Evolutionary conservation across 2,329 filamentous ascomycete species (phyloP), one percentile per base, ranked within the genome.

Genomic region (Hymenoscyphus occultus): DNA sequence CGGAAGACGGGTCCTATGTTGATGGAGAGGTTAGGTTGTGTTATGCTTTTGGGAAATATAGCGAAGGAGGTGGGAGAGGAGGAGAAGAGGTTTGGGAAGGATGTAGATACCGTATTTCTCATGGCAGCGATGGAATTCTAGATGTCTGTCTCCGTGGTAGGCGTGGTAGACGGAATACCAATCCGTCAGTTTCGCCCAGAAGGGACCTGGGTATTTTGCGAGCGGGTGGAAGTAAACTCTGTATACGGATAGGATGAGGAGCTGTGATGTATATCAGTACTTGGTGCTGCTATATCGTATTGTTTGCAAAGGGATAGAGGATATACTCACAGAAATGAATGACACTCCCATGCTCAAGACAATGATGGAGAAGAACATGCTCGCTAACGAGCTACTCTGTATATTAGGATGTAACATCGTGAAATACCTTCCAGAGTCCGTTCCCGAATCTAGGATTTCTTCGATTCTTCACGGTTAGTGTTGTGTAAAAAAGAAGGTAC

Each of bases 1-100:
- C 92, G 90, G n/a, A 94, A 89, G 60, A 87, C 76, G n/a, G 81
- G 79, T 71, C 45, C 45, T 51, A 7, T 35, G 45, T 51, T 10
- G 19, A 22, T 28, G 5, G 3, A 13, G n/a, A 9, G 10, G 19
- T 48, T 22, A 48, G 45, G 7, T 22, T 48, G 10, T 48, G n/a
- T 48, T 22, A n/a, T n/a, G 45, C 19, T 10, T n/a, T 51, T 22
- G 9, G 7, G 7, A 10, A 4, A 35, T 1, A 7, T 6, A 35
- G 35, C 1, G 9, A 4, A 51, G 45, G 1, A 1, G n/a, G n/a
- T 0, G 10, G 45, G 45, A 48, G 6, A 19, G 45, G 10, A 3
- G 7, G 5, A 6, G n/a, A 10, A 10, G 19, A 7, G 45, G 12
- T 22, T 10, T 10, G n/a, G 14, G 45, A 7, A 1, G 19, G n/a